Base-by-base conservation (phyloP, 2,329 filamentous ascomycete species). In the Penicillium sp. region DNA sequence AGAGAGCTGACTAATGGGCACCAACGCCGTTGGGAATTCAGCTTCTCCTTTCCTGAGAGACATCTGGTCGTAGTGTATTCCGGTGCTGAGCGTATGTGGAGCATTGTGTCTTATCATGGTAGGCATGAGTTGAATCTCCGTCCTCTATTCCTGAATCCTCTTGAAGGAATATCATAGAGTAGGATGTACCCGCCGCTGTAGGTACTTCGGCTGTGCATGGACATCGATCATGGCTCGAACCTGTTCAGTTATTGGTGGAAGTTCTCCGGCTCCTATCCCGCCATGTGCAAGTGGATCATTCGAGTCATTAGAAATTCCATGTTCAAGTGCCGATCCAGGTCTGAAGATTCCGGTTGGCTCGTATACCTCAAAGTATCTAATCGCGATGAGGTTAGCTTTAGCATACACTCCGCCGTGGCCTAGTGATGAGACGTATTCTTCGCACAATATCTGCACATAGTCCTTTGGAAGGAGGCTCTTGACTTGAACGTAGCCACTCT, bases 101-200 rank as follows among this genome's bases (percentile, higher is more conserved):
- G 48, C 55, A 38, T 58, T 58, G 19, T 52, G 48, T n/a, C 55
- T 40, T 8, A 58, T 51, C 28, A 33, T 51, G n/a, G 28, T 51
- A 16, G n/a, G 48, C 30, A 22, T 35, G 28, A 33, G 30, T 11
- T 13, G 40, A 7, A 43, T 43, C 25, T 43, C 40, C 4, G 22
- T 43, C 40, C 25, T 43, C 40, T 19, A 43, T 22, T 43, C 40
- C 40, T 13, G 22, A 4, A 43, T 43, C 13, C 19, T 19, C 40
- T 43, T 25, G 19, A 43, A 19, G 10, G 5, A 22, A 1, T 8
- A 43, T 22, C 40, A 10, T 0, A 43, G 40, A 22, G 22, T 25
- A 22, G n/a, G 40, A 43, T 43, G 40, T 43, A 22, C 40, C 7
- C 22, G 4, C 13, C 13, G 40, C 10, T 43, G 19, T 11, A 43